Evolutionary conservation across 495 filamentous ascomycete genomes (phyloP).

Genomic region (Articulospora tetracladia): DNA sequence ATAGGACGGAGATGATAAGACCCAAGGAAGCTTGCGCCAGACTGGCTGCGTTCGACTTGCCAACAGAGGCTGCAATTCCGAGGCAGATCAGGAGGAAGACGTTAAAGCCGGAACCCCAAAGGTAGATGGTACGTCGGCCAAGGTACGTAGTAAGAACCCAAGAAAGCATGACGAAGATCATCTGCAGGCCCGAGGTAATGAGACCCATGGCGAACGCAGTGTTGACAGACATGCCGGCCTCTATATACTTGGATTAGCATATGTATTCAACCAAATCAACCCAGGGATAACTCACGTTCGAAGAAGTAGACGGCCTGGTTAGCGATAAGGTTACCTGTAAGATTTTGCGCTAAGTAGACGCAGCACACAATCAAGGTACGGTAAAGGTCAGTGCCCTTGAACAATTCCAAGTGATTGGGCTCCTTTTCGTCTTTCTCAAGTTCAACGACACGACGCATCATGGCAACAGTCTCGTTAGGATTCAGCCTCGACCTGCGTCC

Average conservation of each 20-base stretch:
- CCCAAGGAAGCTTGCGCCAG: constrained; percentile 50
- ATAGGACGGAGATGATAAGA: constrained; percentile 52
- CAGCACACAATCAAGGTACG: constrained; percentile 51
- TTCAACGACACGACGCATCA: constrained; percentile 58
- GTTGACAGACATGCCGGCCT: constrained; percentile 48
- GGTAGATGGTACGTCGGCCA: constrained; percentile 22
- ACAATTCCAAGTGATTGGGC: constrained; percentile 50
- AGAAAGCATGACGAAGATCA: constrained; percentile 37
- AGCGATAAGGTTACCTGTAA: constrained; percentile 47
- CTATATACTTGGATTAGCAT: constrained; percentile 33
- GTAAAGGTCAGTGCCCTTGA: constrained; percentile 46
- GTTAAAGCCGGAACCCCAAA: constrained; percentile 15
- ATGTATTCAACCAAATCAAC: constrained; percentile 23
- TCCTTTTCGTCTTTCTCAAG: constrained; percentile 52
- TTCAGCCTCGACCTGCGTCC: constrained; percentile 29
- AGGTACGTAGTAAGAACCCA: constrained; percentile 19
- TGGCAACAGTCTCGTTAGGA: constrained; percentile 38
- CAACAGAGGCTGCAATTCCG: constrained; percentile 58
- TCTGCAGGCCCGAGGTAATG: constrained; percentile 25
- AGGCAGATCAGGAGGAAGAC: constrained; percentile 9
- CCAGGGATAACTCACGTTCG: constrained; percentile 34
- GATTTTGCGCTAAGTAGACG: constrained; percentile 45
- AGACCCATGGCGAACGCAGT: constrained; percentile 42
- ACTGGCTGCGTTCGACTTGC: constrained; percentile 27
- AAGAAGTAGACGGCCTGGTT: constrained; percentile 63